Percentiles rank a stretch among this genome's conserved stretches.
phyloP scores from a whole-genome alignment of 805 yeast species.

The Saccharomycopsis javanensis region DNA sequence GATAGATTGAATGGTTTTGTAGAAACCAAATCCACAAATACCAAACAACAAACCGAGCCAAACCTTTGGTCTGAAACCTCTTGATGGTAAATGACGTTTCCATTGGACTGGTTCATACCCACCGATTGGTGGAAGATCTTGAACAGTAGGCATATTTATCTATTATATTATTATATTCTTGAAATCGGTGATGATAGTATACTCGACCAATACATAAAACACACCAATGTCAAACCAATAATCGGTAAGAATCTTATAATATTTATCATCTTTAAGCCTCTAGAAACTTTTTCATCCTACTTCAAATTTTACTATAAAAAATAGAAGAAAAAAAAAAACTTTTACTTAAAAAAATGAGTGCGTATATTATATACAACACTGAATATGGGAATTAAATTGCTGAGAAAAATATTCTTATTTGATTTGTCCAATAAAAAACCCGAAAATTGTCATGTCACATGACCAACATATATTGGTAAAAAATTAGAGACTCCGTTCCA shows the following conservation, averaged over 20 bases:
- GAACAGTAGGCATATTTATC: slow-evolving; percentile 28
- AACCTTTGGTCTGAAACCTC: slow-evolving; percentile 74
- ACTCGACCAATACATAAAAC: not conserved
- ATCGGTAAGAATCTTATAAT: too few relatives aligned
- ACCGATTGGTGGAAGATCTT: slow-evolving; percentile 80
- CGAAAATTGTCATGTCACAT: not conserved
- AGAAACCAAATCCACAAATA: slow-evolving; percentile 63
- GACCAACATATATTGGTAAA: not conserved
- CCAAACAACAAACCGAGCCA: slow-evolving; percentile 59
- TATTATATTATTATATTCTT: not conserved
- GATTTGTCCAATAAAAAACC: not conserved
- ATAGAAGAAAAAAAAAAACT: not conserved
- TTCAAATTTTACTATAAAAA: not conserved
- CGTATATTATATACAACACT: not conserved
- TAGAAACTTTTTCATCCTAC: not conserved
- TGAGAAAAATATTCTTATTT: not conserved
- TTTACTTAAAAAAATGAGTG: not conserved
- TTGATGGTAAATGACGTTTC: slow-evolving; percentile 76
- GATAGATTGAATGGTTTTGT: slow-evolving; percentile 53
- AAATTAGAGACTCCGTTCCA: too few relatives aligned
- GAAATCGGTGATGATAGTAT: not conserved
- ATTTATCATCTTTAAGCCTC: not conserved
- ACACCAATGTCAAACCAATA: too few relatives aligned
- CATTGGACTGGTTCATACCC: slow-evolving; percentile 84
- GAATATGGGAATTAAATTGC: too few relatives aligned